Evolutionary conservation across 495 filamentous ascomycete genomes (phyloP).

Genomic region (Evansstolkia leycettana): DNA sequence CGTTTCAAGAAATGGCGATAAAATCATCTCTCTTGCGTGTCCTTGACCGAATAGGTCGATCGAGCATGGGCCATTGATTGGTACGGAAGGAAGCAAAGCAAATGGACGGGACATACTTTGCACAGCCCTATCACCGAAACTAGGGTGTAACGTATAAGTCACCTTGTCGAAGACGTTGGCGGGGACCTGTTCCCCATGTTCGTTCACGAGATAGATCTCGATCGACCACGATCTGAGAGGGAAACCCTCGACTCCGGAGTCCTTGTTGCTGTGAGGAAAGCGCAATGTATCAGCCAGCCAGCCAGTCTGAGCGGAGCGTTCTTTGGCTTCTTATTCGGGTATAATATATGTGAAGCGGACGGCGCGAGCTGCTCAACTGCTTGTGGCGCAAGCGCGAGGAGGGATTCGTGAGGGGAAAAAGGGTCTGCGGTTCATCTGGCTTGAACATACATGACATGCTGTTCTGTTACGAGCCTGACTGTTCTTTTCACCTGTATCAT

Average conservation of each 20-base stretch:
- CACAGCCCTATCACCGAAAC: constrained; percentile 63
- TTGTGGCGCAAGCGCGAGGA: constrained; percentile 5
- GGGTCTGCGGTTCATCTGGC: constrained; percentile 4
- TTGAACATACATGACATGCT: constrained; percentile 64
- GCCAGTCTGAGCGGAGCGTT: too few relatives aligned
- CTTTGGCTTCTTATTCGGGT: too few relatives aligned
- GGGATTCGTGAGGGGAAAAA: not conserved
- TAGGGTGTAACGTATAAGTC: constrained; percentile 83
- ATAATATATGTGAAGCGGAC: too few relatives aligned
- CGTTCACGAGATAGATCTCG: constrained; percentile 46
- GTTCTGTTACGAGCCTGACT: constrained; percentile 85
- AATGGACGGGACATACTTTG: constrained; percentile 74
- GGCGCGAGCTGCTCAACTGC: too few relatives aligned
- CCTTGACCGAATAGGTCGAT: too few relatives aligned
- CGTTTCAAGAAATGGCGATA: too few relatives aligned
- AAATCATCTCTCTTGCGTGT: too few relatives aligned
- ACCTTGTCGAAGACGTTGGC: constrained; percentile 85
- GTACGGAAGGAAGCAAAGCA: too few relatives aligned
- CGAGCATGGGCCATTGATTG: too few relatives aligned
- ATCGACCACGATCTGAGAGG: constrained; percentile 71
- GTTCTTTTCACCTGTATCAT: constrained; percentile 84
- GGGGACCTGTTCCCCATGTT: constrained; percentile 52
- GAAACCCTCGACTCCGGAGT: constrained; percentile 70
- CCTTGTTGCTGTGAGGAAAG: constrained; percentile 36
- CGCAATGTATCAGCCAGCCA: too few relatives aligned